Evolutionary conservation across 2,329 filamentous ascomycete species (phyloP), one percentile per base, ranked within the genome.

Genomic region (Curvularia sp.): DNA sequence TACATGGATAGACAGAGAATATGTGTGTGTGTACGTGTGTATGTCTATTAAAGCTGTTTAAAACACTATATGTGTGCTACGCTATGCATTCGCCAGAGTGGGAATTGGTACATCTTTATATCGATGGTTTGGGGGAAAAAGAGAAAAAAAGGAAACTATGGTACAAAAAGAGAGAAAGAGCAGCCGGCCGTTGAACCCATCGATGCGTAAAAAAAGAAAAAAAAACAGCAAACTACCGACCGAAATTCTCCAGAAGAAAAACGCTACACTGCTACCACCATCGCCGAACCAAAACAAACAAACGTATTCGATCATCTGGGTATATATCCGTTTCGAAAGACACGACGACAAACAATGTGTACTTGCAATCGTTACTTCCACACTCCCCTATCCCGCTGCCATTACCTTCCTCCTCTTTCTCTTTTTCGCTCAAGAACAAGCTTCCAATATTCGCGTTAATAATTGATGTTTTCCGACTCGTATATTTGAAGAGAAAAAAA

Each of bases 261-360:
- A 32, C 32, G 36, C 45, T 36, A 54, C 27, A 47, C 43, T 34
- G 15, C 27, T 28, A 18, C 43, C 18, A 21, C 34, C 34, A 21
- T 36, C n/a, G 42, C 27, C 23, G 7, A 43, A 25, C 23, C 2
- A 51, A 43, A 12, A 52, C 19, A 38, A 36, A 8, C 1, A 19
- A 46, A 28, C 32, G 9, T 7, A 47, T 25, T 39, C 12, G 47
- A 55, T 46, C 45, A 50, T 46, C 51, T 46, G 55, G 55, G 55
- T 58, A 58, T 58, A 58, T 58, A 55, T 55, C 51, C 51, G 45
- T 45, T 32, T 39, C 38, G 18, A 57, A 57, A 49, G 21, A 57
- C 28, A 45, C 50, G 50, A 57, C 55, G 55, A 51, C 46, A 45
- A 55, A 49, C 55, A 45, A 28, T 49, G 53, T 58, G 30, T 45